Percentiles rank a stretch among this genome's conserved stretches.
Evolutionary conservation across 192 early-diverging fungal genomes (phyloP).

Genomic region (Podila epigama): DNA sequence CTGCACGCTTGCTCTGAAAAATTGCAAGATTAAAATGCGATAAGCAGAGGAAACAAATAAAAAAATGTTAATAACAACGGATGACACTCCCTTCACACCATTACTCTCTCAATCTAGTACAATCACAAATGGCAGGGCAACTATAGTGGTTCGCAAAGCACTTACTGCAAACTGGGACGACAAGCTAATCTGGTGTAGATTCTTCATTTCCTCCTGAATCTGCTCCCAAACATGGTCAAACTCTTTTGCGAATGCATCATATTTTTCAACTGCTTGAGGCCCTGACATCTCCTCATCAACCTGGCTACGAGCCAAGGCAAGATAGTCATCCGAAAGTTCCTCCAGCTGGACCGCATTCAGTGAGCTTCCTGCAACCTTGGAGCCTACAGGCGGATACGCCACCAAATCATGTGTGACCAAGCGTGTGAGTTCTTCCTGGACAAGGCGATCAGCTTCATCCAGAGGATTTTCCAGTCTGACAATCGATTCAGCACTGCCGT

Average conservation of each 20-base stretch:
- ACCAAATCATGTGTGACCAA: constrained; percentile 77
- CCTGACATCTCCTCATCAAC: constrained; percentile 45
- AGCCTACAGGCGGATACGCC: constrained; percentile 73
- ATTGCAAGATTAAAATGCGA: too few relatives aligned
- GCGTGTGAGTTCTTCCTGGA: constrained; percentile 75
- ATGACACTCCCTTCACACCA: too few relatives aligned
- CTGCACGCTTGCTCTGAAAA: constrained; percentile 66
- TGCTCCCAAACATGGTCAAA: constrained; percentile 41
- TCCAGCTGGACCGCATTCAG: constrained; percentile 37
- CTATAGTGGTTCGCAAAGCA: too few relatives aligned
- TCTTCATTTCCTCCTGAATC: constrained; percentile 18
- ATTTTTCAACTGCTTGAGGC: constrained; percentile 47
- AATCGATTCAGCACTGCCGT: constrained; percentile 13
- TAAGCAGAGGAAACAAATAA: too few relatives aligned
- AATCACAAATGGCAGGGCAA: too few relatives aligned
- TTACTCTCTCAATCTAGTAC: too few relatives aligned
- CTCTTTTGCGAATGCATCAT: constrained; percentile 16
- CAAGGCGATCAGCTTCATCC: constrained; percentile 61
- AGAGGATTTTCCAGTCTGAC: constrained; percentile 13
- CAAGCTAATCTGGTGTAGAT: constrained; percentile 10
- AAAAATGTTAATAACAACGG: constrained; percentile 2
- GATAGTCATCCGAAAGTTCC: constrained; percentile 64
- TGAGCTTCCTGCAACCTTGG: constrained; percentile 54
- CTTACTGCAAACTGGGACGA: constrained; percentile 28
- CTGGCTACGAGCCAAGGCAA: constrained; percentile 60